Evolutionary conservation across 1,284 basidiomycete species (phyloP), one percentile per base, ranked within the genome.

Genomic region (Leccinum fuscescens): DNA sequence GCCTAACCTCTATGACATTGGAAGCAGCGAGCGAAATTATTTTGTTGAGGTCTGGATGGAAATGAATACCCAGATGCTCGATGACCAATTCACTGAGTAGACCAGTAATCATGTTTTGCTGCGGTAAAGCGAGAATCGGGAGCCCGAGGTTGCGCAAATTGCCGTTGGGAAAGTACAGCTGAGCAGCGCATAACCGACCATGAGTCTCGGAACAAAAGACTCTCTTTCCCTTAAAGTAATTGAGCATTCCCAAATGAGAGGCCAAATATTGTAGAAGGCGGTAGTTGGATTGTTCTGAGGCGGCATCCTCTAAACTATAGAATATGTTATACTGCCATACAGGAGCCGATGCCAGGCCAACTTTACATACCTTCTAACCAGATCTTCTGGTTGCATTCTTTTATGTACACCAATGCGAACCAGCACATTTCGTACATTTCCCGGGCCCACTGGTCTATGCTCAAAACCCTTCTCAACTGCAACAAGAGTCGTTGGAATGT

Each of bases 281-380:
- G 35, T 49, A 46, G 27, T 66, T 69, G 3, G 63, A 56, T 17
- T 53, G 59, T 33, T 46, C 54, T 12, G 63, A 63, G 39, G 67
- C 67, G 1, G n/a, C 11, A 1, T 5, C n/a, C 44, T 65, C 65
- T 11, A 69, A 51, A 24, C 65, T 66, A 27, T 3, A 35, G 7
- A 35, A 39, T 27, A 22, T 1, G 20, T 68, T 20, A 66, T 22
- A 22, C 22, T 22, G 3, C 0, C 33, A n/a, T 39, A 6, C 20
- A 11, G 22, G 22, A 46, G 39, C 4, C 12, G 20, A 33, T 22
- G 4, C 2, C 3, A 6, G 22, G 11, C n/a, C 6, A 37, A 46
- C 14, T 37, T 33, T 15, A 53, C 57, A 20, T 52, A 68, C 65
- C 35, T 22, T 54, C 14, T 9, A 17, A 66, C 8, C 54, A 68